These are phyloP conservation scores for Cyberlindnera mrakii DNA, from an alignment of 805 yeast genomes.

Conservation along the genomic window DNA sequence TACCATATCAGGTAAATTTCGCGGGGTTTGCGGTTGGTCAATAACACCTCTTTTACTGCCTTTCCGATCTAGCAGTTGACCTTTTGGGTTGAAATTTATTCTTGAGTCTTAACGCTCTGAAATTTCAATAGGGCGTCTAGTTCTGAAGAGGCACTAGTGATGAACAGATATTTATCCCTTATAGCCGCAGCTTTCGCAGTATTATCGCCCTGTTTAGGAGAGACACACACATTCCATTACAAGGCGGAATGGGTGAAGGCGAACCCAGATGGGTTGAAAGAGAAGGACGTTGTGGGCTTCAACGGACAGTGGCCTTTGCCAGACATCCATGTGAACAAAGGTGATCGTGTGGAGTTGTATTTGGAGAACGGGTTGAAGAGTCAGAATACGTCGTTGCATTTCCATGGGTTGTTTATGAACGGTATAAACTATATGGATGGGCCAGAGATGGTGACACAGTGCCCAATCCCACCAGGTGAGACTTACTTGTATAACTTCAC, in stretches of 20 bases:
- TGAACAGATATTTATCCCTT: background rate
- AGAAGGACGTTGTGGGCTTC: slow-evolving; percentile 57
- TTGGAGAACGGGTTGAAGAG: slow-evolving; percentile 56
- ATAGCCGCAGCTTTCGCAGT: background rate
- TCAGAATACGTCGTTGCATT: slow-evolving; percentile 57
- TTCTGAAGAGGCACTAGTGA: background rate
- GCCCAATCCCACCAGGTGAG: slow-evolving; percentile 69
- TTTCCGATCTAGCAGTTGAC: too few relatives aligned
- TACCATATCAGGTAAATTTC: too few relatives aligned
- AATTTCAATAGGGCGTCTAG: too few relatives aligned
- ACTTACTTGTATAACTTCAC: slow-evolving; percentile 66
- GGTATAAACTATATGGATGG: slow-evolving; percentile 68
- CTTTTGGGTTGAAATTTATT: too few relatives aligned
- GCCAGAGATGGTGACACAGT: slow-evolving; percentile 72
- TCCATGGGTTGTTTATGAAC: slow-evolving; percentile 72
- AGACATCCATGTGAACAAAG: slow-evolving; percentile 53
- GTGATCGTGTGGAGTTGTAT: slow-evolving; percentile 55
- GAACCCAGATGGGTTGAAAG: slow-evolving; percentile 59
- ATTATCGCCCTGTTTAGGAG: slow-evolving; percentile 10
- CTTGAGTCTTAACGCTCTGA: too few relatives aligned
- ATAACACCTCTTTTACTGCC: too few relatives aligned
- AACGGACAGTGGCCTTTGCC: slow-evolving; percentile 74
- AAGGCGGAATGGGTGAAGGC: slow-evolving; percentile 55
- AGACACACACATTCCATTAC: slow-evolving; percentile 52
- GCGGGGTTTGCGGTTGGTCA: too few relatives aligned